These are phyloP conservation scores for Podospora didyma DNA, from an alignment of 495 filamentous ascomycete species.

Conservation along the genomic window DNA sequence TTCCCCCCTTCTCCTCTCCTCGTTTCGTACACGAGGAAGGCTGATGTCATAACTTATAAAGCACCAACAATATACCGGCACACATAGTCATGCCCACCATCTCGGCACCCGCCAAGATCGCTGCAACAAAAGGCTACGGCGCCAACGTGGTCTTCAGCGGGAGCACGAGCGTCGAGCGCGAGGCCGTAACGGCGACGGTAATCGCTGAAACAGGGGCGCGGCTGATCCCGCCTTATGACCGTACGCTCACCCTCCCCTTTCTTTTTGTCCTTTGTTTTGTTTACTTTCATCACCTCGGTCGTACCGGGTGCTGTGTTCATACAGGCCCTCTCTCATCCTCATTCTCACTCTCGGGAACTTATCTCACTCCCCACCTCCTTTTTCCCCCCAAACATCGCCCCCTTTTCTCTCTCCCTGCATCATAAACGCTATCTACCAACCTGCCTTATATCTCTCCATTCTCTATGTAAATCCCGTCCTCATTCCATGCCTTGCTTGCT, in stretches of 20 bases:
- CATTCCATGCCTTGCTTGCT: too few species aligned
- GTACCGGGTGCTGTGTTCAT: too few species aligned
- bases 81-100: slow-evolving; percentile 90
- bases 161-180: slow-evolving; percentile 73
- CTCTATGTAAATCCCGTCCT: too few species aligned
- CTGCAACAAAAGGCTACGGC: slow-evolving; percentile 70
- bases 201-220: slow-evolving; percentile 65
- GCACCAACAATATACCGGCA: slow-evolving; percentile 52
- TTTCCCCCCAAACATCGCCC: too few species aligned
- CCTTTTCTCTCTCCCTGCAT: too few species aligned
- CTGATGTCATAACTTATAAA: not conserved
- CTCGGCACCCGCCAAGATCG: slow-evolving; percentile 79
- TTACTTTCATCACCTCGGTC: too few species aligned
- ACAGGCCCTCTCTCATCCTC: too few species aligned
- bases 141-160: slow-evolving; percentile 81
- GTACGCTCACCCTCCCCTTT: not conserved
- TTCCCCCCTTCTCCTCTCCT: not conserved
- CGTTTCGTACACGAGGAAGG: not conserved
- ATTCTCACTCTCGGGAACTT: too few species aligned
- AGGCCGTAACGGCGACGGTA: slow-evolving; percentile 66
- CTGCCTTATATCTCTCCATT: too few species aligned
- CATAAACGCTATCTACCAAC: too few species aligned
- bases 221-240: slow-evolving; percentile 85
- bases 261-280: not conserved
- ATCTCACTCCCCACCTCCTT: too few species aligned